Evolutionary conservation across 2,329 filamentous ascomycete species (phyloP).

Genomic region (Fusarium proliferatum): DNA sequence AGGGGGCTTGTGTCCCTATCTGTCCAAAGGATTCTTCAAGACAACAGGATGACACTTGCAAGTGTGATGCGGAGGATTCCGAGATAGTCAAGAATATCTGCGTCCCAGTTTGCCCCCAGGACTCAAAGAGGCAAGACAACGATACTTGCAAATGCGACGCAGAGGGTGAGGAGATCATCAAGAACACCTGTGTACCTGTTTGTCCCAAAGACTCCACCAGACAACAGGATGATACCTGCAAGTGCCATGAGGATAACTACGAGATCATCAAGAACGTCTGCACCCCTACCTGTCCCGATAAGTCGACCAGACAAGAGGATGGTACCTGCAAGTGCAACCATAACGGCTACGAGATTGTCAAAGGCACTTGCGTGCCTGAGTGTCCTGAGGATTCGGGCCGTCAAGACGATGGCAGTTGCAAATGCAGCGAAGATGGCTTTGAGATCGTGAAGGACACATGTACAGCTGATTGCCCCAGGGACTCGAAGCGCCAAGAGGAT

Average conservation of each 20-base stretch:
- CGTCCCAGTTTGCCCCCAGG: background rate
- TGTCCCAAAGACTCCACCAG: rapidly evolving
- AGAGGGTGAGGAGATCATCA: background rate
- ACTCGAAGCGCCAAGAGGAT: rapidly evolving
- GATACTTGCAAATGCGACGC: background rate
- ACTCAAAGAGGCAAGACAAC: rapidly evolving
- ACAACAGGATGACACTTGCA: too few relatives aligned
- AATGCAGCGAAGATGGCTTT: background rate
- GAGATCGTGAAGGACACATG: background rate
- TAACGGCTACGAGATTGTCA: background rate
- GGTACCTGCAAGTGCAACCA: background rate
- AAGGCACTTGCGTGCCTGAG: background rate
- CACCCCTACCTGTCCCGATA: rapidly evolving
- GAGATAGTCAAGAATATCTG: background rate
- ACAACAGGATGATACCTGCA: background rate
- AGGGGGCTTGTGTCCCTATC: too few relatives aligned
- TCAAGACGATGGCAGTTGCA: background rate
- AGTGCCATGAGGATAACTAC: background rate
- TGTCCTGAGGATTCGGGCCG: background rate
- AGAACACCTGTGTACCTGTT: background rate
- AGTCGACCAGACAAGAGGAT: background rate
- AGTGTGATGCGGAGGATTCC: rapidly evolving
- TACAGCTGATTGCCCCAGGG: background rate
- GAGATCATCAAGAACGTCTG: background rate
- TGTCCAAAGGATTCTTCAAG: too few relatives aligned